These are phyloP conservation scores for Neurospora crassa DNA, from an alignment of 2,329 filamentous ascomycete genomes.

Conservation along the genomic window DNA sequence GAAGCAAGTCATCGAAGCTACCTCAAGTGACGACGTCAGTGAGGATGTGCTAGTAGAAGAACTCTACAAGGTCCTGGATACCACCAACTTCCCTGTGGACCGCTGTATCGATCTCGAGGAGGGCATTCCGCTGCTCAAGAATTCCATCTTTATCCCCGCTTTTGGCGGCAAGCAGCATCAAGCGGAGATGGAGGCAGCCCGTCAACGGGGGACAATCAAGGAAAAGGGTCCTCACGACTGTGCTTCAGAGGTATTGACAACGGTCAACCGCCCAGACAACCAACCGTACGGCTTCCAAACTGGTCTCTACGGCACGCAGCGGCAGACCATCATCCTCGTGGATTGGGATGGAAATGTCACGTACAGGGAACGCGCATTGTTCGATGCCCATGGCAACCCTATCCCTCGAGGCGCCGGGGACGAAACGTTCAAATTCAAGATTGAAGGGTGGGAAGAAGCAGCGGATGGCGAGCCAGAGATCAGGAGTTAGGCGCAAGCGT, in stretches of 20 bases:
- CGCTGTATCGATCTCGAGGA: conserved; percentile 40
- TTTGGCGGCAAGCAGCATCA: conserved; percentile 41
- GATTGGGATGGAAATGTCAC: conserved; percentile 54
- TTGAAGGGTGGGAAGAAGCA: conserved; percentile 39
- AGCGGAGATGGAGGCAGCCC: conserved; percentile 34
- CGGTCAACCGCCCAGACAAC: conserved; percentile 23
- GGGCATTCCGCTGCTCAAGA: conserved; percentile 41
- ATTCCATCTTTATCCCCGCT: conserved; percentile 52
- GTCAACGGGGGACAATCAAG: conserved; percentile 23
- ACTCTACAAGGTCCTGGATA: conserved; percentile 46
- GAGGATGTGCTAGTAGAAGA: conserved; percentile 40
- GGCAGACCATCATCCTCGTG: conserved; percentile 53
- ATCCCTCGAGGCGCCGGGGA: conserved; percentile 47
- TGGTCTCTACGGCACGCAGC: conserved; percentile 55
- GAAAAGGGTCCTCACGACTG: conserved; percentile 21
- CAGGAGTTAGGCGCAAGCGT: background rate
- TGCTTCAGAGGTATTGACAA: conserved; percentile 23
- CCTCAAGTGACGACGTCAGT: conserved; percentile 24
- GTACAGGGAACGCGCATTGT: conserved; percentile 50
- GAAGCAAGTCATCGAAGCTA: conserved; percentile 30
- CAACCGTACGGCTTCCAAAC: conserved; percentile 37
- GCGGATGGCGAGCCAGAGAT: background rate
- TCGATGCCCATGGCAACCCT: conserved; percentile 46
- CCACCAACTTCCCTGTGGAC: conserved; percentile 42
- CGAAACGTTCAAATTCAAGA: conserved; percentile 43